These are phyloP conservation scores for Yamadazyma buinensis DNA, from an alignment of 1,139 yeast species.

Conservation along the genomic window DNA sequence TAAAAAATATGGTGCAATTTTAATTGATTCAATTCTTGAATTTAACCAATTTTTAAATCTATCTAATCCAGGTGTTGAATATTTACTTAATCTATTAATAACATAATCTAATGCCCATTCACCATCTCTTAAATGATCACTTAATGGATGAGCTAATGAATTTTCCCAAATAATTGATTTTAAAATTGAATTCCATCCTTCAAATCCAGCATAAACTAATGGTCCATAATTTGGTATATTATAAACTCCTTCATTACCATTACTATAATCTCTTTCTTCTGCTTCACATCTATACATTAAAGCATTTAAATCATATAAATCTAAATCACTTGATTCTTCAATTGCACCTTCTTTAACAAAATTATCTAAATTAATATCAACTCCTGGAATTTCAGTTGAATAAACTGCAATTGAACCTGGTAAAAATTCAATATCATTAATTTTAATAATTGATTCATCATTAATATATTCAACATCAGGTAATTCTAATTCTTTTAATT, in stretches of 20 bases:
- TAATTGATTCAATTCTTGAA: constrained; percentile 61
- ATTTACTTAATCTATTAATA: constrained; percentile 58
- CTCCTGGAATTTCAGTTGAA: constrained; percentile 64
- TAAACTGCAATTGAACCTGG: constrained; percentile 90
- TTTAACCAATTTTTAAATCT: constrained; percentile 67
- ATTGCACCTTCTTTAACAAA: constrained; percentile 70
- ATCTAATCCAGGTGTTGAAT: constrained; percentile 40
- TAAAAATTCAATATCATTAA: constrained; percentile 53
- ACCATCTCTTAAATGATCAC: constrained; percentile 78
- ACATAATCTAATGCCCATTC: constrained; percentile 87
- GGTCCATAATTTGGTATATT: constrained; percentile 68
- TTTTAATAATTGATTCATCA: constrained; percentile 46
- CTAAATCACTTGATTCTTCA: constrained; percentile 60
- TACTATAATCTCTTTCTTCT: constrained; percentile 82
- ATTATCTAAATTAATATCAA: constrained; percentile 51
- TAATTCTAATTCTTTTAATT: constrained; percentile 48
- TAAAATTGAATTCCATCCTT: constrained; percentile 84
- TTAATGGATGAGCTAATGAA: constrained; percentile 78
- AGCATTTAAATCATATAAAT: constrained; percentile 69
- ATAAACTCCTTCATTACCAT: constrained; percentile 70
- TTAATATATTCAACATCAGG: constrained; percentile 44
- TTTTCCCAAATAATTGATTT: constrained; percentile 62
- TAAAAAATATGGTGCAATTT: constrained; percentile 69
- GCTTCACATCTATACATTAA: constrained; percentile 75
- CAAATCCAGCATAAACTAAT: constrained; percentile 83